phyloP scores from a whole-genome alignment of 2,329 filamentous ascomycete genomes.

The Aureobasidium leucospermi region DNA sequence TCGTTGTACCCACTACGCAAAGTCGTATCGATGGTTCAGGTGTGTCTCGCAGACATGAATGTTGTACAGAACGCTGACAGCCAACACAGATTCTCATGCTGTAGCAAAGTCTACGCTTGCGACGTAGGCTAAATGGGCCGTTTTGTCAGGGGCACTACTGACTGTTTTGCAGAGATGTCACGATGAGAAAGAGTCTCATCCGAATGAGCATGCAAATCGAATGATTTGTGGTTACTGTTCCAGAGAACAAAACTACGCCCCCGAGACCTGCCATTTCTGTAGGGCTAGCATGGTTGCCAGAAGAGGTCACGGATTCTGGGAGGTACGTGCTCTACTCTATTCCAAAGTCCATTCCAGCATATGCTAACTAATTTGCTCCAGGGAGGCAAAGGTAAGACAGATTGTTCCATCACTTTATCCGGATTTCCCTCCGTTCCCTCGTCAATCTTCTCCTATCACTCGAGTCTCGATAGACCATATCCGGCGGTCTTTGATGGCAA shows the following conservation, averaged over 20 bases:
- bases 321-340: slow-evolving; percentile 30
- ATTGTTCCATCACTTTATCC: neutral
- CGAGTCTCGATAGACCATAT: neutral
- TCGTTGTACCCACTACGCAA: slow-evolving; percentile 47
- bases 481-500: neutral
- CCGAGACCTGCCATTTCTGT: slow-evolving; percentile 69
- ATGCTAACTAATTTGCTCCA: neutral
- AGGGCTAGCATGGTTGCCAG: slow-evolving; percentile 62
- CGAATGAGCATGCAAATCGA: slow-evolving; percentile 71
- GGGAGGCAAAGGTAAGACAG: slow-evolving; percentile 54
- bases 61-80: neutral
- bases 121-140: slow-evolving; percentile 35
- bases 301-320: slow-evolving; percentile 68
- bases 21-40: slow-evolving; percentile 52
- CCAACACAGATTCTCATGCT: slow-evolving; percentile 46
- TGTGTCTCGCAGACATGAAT: slow-evolving; percentile 18
- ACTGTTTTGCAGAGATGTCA: slow-evolving; percentile 52
- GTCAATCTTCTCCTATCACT: neutral
- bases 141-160: neutral
- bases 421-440: neutral
- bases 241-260: slow-evolving; percentile 70
- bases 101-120: slow-evolving; percentile 50
- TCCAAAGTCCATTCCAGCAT: neutral
- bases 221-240: slow-evolving; percentile 57
- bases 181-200: slow-evolving; percentile 62